phyloP scores from a whole-genome alignment of 257 asterid species.

The Fraxinus quadrangulata region DNA sequence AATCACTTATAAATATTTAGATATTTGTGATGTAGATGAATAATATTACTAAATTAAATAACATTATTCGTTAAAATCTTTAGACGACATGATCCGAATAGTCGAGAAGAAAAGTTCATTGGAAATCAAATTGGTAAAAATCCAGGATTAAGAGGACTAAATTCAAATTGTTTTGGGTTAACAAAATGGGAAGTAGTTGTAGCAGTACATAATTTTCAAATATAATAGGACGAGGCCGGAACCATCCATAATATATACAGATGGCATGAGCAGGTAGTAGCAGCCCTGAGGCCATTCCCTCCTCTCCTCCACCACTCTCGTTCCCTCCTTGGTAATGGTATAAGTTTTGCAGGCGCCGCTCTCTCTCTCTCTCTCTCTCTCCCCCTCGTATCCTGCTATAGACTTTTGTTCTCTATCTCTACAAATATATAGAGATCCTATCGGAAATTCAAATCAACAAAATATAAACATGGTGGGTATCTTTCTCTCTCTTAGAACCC shows the following conservation, averaged over 20 bases:
- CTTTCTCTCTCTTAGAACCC: neutral
- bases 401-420: neutral
- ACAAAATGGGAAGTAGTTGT: neutral
- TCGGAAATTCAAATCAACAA: slow-evolving; percentile 19
- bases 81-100: too few relatives aligned
- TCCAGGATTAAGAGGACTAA: too few relatives aligned
- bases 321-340: slow-evolving; percentile 62
- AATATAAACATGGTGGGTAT: slow-evolving; percentile 39
- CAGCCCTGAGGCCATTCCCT: slow-evolving; percentile 29
- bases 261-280: neutral
- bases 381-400: slow-evolving; percentile 30
- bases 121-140: too few relatives aligned
- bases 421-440: neutral
- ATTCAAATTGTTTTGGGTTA: too few relatives aligned
- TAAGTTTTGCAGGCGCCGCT: slow-evolving; percentile 62
- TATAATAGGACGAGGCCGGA: neutral
- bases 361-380: slow-evolving; percentile 30
- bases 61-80: too few relatives aligned
- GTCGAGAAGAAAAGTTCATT: neutral
- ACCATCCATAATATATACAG: neutral
- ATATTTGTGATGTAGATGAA: too few relatives aligned
- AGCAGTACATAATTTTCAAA: slow-evolving; percentile 8
- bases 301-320: slow-evolving; percentile 25
- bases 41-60: too few relatives aligned
- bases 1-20: too few relatives aligned